Evolutionary conservation across 495 filamentous ascomycete species (phyloP).

Genomic region (Paragyromitra xinjiangensis): DNA sequence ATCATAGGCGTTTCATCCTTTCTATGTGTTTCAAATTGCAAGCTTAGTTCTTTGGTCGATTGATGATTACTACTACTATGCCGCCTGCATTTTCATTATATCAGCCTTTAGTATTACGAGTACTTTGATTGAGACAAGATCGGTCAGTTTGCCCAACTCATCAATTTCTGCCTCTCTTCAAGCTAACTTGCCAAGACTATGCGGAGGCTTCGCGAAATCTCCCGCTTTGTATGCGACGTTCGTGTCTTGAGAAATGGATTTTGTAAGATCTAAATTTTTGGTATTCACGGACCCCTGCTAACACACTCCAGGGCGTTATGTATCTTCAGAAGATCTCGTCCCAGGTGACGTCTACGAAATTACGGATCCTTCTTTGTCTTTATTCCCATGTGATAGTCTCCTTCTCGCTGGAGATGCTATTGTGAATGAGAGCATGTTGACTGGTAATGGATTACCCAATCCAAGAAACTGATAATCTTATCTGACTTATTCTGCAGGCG

Average conservation of each 20-base stretch:
- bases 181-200: constrained; percentile 71
- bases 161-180: constrained; percentile 35
- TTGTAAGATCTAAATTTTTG: constrained; percentile 67
- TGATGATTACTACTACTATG: constrained; percentile 98
- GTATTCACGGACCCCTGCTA: constrained; percentile 51
- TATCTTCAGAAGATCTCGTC: constrained; percentile 85
- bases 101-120: constrained; percentile 89
- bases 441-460: constrained; percentile 64
- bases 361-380: constrained; percentile 91
- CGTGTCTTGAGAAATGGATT: constrained; percentile 93
- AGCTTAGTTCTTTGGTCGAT: constrained; percentile 94
- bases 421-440: constrained; percentile 99
- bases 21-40: constrained; percentile 97
- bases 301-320: constrained; percentile 73
- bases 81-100: constrained; percentile 92
- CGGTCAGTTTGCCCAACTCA: constrained; percentile 62
- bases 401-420: constrained; percentile 95
- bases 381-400: constrained; percentile 93
- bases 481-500: constrained; percentile 66
- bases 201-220: constrained; percentile 88
- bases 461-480: neutral
- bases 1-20: constrained; percentile 86
- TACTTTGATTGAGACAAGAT: constrained; percentile 87
- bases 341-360: constrained; percentile 98
- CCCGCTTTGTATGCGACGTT: constrained; percentile 92